Evolutionary conservation across 176 grass and related monocot genomes (phyloP), one percentile per base, ranked within the genome.

Genomic region (Bothriochloa decipiens): DNA sequence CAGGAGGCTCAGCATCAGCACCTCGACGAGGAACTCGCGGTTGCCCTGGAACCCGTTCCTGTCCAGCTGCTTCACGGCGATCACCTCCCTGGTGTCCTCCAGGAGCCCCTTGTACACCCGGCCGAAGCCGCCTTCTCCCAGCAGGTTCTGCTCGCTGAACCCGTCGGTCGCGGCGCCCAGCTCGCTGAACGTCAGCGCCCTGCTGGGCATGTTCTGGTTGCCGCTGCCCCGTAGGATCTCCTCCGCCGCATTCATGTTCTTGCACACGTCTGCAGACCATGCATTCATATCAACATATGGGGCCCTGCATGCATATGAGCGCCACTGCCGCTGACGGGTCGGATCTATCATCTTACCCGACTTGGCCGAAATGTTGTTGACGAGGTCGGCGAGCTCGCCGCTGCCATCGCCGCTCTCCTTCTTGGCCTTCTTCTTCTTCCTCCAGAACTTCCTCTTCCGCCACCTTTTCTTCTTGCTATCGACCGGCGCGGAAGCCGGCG

Each of bases 81-180:
- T 82, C 4, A 78, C 47, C 77, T 91, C 86, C 0, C 89, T 84
- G 74, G 81, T 85, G 53, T 87, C 90, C 33, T 76, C 23, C 37
- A 97, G 86, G 53, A 43, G 25, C 9, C 94, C 94, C 16, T 77
- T 92, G 92, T 92, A 97, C 68, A 97, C 94, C 85, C 86, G 87
- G 1, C 94, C 94, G 29, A 97, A 97, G 6, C 94, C 94, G 32
- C 94, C 94, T 78, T 97, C 92, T 13, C 94, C 94, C 18, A 97
- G 68, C 64, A 97, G 81, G 86, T 91, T 97, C 39, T 65, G 66
- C 60, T 58, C 18, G 73, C 80, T 92, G 83, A 97, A 97, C 50
- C 70, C 87, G 77, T 83, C 37, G 33, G 94, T 97, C 5, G 94
- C 92, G 1, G 45, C 84, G 68, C 77, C 68, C 29, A 97, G 57